Percentiles rank a stretch among this genome's conserved stretches.
These are phyloP conservation scores for Phytopythium oedochilum DNA, from an alignment of 352 stramenopile genomes.

Conservation along the genomic window DNA sequence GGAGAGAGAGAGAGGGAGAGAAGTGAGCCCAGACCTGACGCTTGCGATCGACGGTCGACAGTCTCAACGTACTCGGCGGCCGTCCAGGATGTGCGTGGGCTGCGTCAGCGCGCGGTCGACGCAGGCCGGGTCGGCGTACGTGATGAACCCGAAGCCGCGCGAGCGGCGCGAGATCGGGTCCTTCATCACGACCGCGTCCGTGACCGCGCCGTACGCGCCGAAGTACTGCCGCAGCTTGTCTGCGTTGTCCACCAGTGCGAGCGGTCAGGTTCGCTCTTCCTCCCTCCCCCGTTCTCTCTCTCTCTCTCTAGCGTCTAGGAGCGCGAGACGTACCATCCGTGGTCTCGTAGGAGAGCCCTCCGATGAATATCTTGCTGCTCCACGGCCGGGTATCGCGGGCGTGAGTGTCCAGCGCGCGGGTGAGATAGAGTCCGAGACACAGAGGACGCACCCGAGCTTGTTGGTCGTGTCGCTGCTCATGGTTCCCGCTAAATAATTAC, in stretches of 20 bases:
- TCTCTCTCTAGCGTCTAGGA: no score
- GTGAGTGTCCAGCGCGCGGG: no score
- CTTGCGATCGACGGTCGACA: no score
- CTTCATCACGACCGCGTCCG: constrained; percentile 92
- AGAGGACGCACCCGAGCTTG: constrained; percentile 34
- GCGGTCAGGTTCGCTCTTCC: no score
- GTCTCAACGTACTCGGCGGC: constrained; percentile 56
- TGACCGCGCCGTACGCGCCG: constrained; percentile 83
- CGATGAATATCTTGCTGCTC: constrained; percentile 91
- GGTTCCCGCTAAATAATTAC: constrained; percentile 5
- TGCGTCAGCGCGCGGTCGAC: constrained; percentile 89
- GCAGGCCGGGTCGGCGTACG: constrained; percentile 83
- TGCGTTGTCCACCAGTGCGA: constrained; percentile 13
- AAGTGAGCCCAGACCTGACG: no score
- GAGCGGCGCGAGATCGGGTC: constrained; percentile 89
- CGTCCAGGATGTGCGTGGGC: constrained; percentile 89
- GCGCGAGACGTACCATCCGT: constrained; percentile 72
- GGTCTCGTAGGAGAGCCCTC: constrained; percentile 87
- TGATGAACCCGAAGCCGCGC: constrained; percentile 93
- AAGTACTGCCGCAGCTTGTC: constrained; percentile 91
- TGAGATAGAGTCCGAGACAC: neutral
- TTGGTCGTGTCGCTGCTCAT: constrained; percentile 38
- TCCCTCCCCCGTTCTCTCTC: no score
- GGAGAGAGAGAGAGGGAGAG: constrained; percentile 7
- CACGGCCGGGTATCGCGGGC: no score